Evolutionary conservation across 208 protist species (phyloP), one percentile per base, ranked within the genome.

Genomic region (Crithidia thermophila): DNA sequence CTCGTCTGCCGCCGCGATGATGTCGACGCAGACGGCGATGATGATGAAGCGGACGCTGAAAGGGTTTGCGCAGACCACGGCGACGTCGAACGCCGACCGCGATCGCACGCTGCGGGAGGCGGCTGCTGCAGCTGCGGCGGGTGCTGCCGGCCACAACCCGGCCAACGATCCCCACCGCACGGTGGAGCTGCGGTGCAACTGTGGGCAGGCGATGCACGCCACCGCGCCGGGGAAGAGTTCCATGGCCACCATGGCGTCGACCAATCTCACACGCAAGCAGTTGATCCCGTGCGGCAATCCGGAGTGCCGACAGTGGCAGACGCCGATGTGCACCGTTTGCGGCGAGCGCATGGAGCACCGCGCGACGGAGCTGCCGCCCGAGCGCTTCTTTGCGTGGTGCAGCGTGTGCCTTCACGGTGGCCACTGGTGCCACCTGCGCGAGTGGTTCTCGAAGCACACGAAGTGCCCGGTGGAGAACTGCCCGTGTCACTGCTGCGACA

Each of bases 391-490:
- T 52, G 79, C 78, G 14, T 97, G 92, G 92, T 97, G 92, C 72
- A 87, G 85, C 13, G 78, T 87, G 37, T 97, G 92, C 66, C 75
- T 94, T 25, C 92, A 97, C 46, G 92, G 92, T 3, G 92, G 92
- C 4, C 92, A 97, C 63, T 90, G 64, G 71, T 72, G 67, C 33
- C 90, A 97, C 69, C 31, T 95, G 42, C 72, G 75, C 2, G 86
- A 90, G 58, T 97, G 92, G 92, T 94, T 95, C 65, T 58, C 67
- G 18, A 94, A 94, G 68, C 90, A 97, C 66, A 61, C 57, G 1
- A 84, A 85, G 52, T 97, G 92, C 70, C 77, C 92, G 10, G 90
- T 94, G 9, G 88, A 94, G 68, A 85, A 85, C 39, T 97, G 92
- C 45, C 68, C 63, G 0, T 97, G 92, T 46, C 72, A 72, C 39